Evolutionary conservation across 768 basidiomycete genomes (phyloP), one percentile per base, ranked within the genome.

Genomic region (Leucocoprinus birnbaumii): DNA sequence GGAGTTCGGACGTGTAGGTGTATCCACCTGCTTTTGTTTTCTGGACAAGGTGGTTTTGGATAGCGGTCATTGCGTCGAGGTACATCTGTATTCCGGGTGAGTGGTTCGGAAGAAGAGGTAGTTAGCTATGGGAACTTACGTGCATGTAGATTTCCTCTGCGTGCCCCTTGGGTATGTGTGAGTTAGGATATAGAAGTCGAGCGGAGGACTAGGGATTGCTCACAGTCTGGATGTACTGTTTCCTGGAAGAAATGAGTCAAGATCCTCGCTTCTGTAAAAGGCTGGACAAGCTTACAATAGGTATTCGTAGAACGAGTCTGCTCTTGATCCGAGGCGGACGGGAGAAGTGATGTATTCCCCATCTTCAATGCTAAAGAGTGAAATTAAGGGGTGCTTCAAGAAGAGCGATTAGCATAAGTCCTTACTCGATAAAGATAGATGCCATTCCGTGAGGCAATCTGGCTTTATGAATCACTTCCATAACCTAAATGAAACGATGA

Each of bases 221-320:
- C 59, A 89, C 89, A 43, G 93, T 94, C 67, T 93, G 91, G 1
- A 94, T 66, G 64, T 84, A 92, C 66, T 92, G 89, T 65, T 91
- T 91, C 49, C 84, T 82, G 52, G 13, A 5, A 21, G 26, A 26
- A 44, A 51, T 31, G 16, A 50, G 34, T 49, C 48, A 21, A 48
- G 18, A 43, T 7, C 19, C 37, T 2, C 5, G 7, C 26, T 19
- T 18, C 35, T n/a, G 43, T 42, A 31, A 27, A 22, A 10, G 45
- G 16, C 19, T 18, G 49, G 9, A 38, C n/a, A 3, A n/a, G 16
- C 77, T 72, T 58, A 90, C 88, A 94, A 64, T 14, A 94, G 70
- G 65, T 95, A 94, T 68, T 96, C 95, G 65, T 97, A 98, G 71
- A 86, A 98, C 2, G 91, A 94, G 67, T 98, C 95, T 26, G 88